Base-by-base conservation (phyloP, 192 early-diverging fungal genomes). In the Cladochytrium replicatum region DNA sequence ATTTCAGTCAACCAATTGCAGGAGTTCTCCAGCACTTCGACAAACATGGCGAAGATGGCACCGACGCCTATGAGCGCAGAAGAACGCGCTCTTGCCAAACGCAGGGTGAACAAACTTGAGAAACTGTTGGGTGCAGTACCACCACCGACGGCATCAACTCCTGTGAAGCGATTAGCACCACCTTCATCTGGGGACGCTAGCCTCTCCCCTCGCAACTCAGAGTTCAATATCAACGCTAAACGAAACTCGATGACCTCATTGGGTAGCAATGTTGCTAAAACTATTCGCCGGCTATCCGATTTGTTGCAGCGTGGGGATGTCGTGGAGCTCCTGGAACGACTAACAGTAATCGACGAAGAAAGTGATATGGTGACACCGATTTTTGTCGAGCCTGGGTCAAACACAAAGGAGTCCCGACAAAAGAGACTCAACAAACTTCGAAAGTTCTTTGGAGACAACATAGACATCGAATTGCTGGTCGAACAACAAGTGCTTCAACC, bases 361-460 rank as follows among this genome's bases (percentile, higher is more conserved):
- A 4, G 24, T 15, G 32, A 5, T 15, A 48, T 13, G 34, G 30
- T 23, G 34, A 50, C 9, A 22, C 9, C 15, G 21, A 25, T 19
- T 24, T 52, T 9, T 29, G 45, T 3, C 31, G 26, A 21, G 30
- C 9, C 11, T 27, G 39, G 2, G 55, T 28, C 19, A 59, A 61
- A n/a, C 37, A 27, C 5, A 69, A 63, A 41, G n/a, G 58, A 69
- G 31, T 30, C 27, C 21, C 31, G 52, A 45, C 54, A 52, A 32
- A 30, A 40, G 29, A 41, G 59, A 15, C 28, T 71, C 34, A 53
- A 60, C 39, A 71, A 71, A 41, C 49, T 71, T 9, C 55, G 57
- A n/a, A 68, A 65, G 43, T 60, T 71, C 50, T 66, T 71, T 30
- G 68, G 68, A 17, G 57, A 57, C 64, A 32, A 62, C 22, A 50